Base-by-base conservation (phyloP, 164 flowering plant genomes). In the Cinnamomum micranthum region DNA sequence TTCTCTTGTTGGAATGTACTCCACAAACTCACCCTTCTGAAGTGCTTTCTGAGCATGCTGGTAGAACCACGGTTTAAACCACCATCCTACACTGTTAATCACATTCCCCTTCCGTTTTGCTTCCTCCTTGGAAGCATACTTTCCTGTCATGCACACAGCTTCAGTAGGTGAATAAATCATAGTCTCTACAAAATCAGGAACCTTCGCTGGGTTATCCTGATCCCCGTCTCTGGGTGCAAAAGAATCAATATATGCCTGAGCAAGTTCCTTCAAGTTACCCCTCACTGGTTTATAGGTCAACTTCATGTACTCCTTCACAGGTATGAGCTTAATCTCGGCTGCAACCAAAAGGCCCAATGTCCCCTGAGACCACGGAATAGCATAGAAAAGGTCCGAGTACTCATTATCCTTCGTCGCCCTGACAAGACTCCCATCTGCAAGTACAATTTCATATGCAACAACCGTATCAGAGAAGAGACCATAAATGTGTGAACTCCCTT, bases 1-100 rank as follows among this genome's bases (percentile, higher is more conserved):
- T 2, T 95, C 95, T 77, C 99, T 86, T 25, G 98, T 96, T 0
- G 99, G 99, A 28, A 96, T 94, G 80, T 93, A 96, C 87, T 96
- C 99, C 19, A 92, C 97, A 84, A 96, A 96, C 81, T 91, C 97
- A 60, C 98, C 99, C 77, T 79, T 94, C 87, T 91, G 86, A 24
- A 96, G 79, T 3, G 98, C 97, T 4, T 74, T 89, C 79, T 88
- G 83, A 0, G 98, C 98, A 77, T 94, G 97, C 85, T 96, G 99
- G 80, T 96, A 96, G 79, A 96, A 96, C 99, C 99, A 96, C 20
- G 95, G 89, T 73, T 96, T 96, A 75, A 85, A 94, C 99, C 99
- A 96, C 97, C 98, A 94, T 25, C 99, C 93, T 7, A 86, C 88
- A n/a, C 78, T 79, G 79, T 96, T 95, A 55, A 88, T 92, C 76